Percentiles rank a stretch among this genome's conserved stretches.
These are phyloP conservation scores for Linaria vulgaris DNA, from an alignment of 257 asterid genomes.

Conservation along the genomic window DNA sequence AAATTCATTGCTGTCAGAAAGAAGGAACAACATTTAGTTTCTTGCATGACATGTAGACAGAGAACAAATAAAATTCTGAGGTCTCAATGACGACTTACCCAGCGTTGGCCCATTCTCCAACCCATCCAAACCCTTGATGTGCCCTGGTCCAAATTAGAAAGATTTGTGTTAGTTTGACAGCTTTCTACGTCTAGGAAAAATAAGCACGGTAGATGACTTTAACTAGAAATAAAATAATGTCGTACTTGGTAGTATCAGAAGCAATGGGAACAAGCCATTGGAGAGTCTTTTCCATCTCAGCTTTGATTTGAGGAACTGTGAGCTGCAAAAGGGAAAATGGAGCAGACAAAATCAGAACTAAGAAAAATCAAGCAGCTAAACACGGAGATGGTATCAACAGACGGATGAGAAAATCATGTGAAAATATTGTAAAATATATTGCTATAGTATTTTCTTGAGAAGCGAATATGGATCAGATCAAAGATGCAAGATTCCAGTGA, in stretches of 20 bases:
- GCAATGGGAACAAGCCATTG: conserved; percentile 98
- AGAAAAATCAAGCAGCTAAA: not conserved
- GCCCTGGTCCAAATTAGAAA: conserved; percentile 54
- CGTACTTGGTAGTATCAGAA: conserved; percentile 84
- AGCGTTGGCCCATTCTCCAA: conserved; percentile 98
- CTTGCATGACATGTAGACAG: not conserved
- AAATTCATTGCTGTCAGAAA: conserved; percentile 45
- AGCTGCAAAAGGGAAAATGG: conserved; percentile 52
- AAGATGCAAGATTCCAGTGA: not conserved
- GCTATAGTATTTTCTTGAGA: not conserved
- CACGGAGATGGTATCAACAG: not conserved
- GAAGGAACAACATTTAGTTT: not conserved
- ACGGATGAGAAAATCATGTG: not conserved
- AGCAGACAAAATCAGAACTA: not conserved
- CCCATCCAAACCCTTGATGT: conserved; percentile 99
- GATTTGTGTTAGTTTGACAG: conserved; percentile 26
- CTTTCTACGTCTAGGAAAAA: conserved; percentile 6
- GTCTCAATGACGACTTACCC: conserved; percentile 72
- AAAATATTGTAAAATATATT: not conserved
- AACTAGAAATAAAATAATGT: not conserved
- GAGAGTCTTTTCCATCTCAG: conserved; percentile 91
- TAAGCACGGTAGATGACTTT: conserved; percentile 6
- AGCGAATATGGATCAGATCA: not conserved
- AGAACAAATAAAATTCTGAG: conserved; percentile 10
- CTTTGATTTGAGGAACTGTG: conserved; percentile 75